Base-by-base conservation (phyloP, 768 basidiomycete species). In the Boletellus ananas region DNA sequence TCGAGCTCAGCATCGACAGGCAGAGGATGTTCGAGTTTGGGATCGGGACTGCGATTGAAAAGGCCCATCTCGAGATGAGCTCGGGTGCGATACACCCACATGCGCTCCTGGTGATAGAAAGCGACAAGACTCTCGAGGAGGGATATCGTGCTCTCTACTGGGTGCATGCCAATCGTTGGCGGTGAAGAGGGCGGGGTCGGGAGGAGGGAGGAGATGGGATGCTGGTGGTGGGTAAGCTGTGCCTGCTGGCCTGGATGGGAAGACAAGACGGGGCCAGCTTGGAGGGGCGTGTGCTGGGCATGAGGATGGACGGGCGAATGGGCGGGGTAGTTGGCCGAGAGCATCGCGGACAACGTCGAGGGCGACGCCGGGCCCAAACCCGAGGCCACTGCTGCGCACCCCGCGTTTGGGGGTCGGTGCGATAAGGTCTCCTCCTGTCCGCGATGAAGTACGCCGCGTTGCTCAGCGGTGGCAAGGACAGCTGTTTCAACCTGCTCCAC, bases 391-490 rank as follows among this genome's bases (percentile, higher is more conserved):
- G n/a, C 23, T 25, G 29, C 9, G 29, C 29, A 29, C 57, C 53
- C 59, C 58, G 27, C 36, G 12, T 42, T 37, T 48, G 54, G 60
- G 59, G 58, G 60, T 64, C 51, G 38, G 52, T 34, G 29, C 43
- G 62, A 63, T 64, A 52, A 60, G 54, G 52, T 52, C n/a, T n/a
- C n/a, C n/a, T n/a, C n/a, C n/a, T n/a, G n/a, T n/a, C n/a, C 13
- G 56, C 50, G 42, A 94, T 95, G 92, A 92, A 93, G 72, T 91
- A 92, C 67, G 82, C 98, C 63, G 95, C 87, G 2, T 73, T 99
- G 50, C 83, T 99, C 55, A 97, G 94, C 51, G 96, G 96, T 34
- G 96, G 96, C 27, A 99, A 99, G 70, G 96, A 99, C 71, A 92
- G 89, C 67, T 94, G 92, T 75, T 98, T 85, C 78, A 97, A 95